These are phyloP conservation scores for Beta macrorhiza DNA, from an alignment of 179 eudicot genomes.

Conservation along the genomic window DNA sequence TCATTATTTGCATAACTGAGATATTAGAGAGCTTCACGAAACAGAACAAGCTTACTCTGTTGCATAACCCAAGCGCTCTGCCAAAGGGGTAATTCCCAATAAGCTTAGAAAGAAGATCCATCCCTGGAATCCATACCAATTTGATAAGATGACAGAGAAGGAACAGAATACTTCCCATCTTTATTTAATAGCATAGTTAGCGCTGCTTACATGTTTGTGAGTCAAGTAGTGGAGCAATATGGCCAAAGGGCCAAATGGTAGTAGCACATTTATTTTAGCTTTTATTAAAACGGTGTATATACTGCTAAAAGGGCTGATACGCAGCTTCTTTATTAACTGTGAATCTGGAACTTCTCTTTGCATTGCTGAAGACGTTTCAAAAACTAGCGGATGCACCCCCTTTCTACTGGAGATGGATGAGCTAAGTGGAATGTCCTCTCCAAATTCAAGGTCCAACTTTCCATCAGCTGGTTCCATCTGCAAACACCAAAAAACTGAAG, in stretches of 20 bases:
- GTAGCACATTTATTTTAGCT: conserved; percentile 80
- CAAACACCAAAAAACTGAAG: conserved; percentile 7
- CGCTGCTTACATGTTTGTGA: conserved; percentile 53
- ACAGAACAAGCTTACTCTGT: conserved; percentile 68
- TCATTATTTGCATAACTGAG: not conserved
- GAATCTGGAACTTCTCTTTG: conserved; percentile 40
- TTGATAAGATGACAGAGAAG: conserved; percentile 11
- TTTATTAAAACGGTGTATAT: conserved; percentile 60
- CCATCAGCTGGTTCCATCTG: conserved; percentile 64
- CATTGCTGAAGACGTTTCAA: conserved; percentile 44
- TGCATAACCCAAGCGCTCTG: conserved; percentile 91
- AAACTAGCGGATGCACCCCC: conserved; percentile 38
- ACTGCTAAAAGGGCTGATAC: conserved; percentile 51
- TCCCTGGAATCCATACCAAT: conserved; percentile 47
- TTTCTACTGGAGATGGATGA: conserved; percentile 43
- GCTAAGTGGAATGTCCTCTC: conserved; percentile 64
- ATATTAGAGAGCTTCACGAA: conserved; percentile 6
- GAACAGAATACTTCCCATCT: not conserved
- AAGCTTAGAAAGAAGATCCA: conserved; percentile 91
- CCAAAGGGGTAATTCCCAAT: conserved; percentile 83
- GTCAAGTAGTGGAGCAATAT: conserved; percentile 69
- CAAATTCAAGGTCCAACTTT: conserved; percentile 58
- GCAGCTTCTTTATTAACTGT: conserved; percentile 47
- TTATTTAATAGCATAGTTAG: not conserved
- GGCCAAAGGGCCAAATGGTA: conserved; percentile 91